A percentile compares a stretch with the other conserved stretches of the same genome.
phyloP scores from a whole-genome alignment of 257 asterid species.

The Verbena officinalis region DNA sequence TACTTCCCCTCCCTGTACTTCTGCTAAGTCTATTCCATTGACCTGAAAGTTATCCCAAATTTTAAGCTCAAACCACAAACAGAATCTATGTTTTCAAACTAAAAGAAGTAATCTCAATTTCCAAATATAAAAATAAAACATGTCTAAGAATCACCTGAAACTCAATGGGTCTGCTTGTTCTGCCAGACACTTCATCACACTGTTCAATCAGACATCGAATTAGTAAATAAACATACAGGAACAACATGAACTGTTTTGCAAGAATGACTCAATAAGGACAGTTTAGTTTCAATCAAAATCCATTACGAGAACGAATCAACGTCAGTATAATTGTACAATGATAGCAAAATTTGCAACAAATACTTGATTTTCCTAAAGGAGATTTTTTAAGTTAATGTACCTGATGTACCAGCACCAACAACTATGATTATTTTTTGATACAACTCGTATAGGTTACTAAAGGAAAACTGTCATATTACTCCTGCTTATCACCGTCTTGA shows the following conservation, averaged over 20 bases:
- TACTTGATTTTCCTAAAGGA: not conserved
- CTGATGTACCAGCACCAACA: slow-evolving; percentile 13
- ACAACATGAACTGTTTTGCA: slow-evolving; percentile 5
- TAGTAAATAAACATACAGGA: slow-evolving; percentile 15
- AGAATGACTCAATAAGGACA: not conserved
- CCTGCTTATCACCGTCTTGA: not conserved
- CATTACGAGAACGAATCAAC: slow-evolving; percentile 3
- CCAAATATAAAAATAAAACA: not conserved
- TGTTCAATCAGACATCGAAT: slow-evolving; percentile 35
- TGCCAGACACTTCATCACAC: slow-evolving; percentile 76
- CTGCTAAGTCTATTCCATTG: slow-evolving; percentile 60
- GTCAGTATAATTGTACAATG: not conserved
- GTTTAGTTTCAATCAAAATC: not conserved
- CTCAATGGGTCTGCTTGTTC: slow-evolving; percentile 56
- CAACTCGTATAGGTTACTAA: slow-evolving; percentile 3
- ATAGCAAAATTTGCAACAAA: not conserved
- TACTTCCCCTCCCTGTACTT: slow-evolving; percentile 62
- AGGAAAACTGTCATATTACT: not conserved
- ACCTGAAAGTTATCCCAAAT: slow-evolving; percentile 48
- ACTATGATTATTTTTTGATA: not conserved
- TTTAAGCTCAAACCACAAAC: not conserved
- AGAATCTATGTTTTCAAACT: not conserved
- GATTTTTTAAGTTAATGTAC: not conserved
- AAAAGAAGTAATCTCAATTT: not conserved
- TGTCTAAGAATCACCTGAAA: slow-evolving; percentile 49